Evolutionary conservation across 2,329 filamentous ascomycete genomes (phyloP).

Genomic region (Ophiostoma sp.): DNA sequence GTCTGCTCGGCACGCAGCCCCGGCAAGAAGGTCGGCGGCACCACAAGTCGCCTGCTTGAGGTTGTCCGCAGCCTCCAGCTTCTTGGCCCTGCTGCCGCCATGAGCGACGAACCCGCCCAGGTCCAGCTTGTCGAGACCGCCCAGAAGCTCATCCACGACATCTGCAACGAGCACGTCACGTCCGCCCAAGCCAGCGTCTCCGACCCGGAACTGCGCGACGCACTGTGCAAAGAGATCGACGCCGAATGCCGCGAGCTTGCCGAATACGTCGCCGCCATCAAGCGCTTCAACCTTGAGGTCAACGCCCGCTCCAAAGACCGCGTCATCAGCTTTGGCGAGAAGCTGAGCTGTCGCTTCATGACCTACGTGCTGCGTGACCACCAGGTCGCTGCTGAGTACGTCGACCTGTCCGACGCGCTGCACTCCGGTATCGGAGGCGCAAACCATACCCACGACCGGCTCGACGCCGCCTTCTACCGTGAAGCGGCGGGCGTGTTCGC

Average conservation of each 20-base stretch:
- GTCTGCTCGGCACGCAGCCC: conserved; percentile 95
- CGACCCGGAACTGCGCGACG: conserved; percentile 55
- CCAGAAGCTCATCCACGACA: conserved; percentile 73
- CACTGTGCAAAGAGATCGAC: conserved; percentile 67
- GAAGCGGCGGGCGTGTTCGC: conserved; percentile 61
- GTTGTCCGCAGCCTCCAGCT: conserved; percentile 59
- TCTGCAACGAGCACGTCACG: conserved; percentile 77
- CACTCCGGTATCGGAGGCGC: conserved; percentile 21
- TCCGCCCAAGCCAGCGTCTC: conserved; percentile 66
- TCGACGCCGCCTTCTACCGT: conserved; percentile 71
- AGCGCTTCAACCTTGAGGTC: conserved; percentile 70
- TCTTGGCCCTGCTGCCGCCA: conserved; percentile 50
- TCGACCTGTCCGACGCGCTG: conserved; percentile 69
- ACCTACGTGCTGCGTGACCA: conserved; percentile 76
- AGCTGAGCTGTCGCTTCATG: conserved; percentile 91
- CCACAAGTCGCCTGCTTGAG: conserved; percentile 79
- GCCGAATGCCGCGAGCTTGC: conserved; percentile 77
- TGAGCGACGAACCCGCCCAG: conserved; percentile 53
- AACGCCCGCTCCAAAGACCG: conserved; percentile 79
- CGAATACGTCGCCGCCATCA: conserved; percentile 67
- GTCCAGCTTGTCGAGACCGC: conserved; percentile 62
- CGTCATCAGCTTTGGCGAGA: conserved; percentile 93
- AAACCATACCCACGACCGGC: conserved; percentile 44
- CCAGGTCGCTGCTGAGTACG: conserved; percentile 82
- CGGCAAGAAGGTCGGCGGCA: conserved; percentile 90